Percentiles rank a stretch among this genome's conserved stretches.
phyloP scores from a whole-genome alignment of 1,139 yeast genomes.

The Citeromyces hawaiiensis region DNA sequence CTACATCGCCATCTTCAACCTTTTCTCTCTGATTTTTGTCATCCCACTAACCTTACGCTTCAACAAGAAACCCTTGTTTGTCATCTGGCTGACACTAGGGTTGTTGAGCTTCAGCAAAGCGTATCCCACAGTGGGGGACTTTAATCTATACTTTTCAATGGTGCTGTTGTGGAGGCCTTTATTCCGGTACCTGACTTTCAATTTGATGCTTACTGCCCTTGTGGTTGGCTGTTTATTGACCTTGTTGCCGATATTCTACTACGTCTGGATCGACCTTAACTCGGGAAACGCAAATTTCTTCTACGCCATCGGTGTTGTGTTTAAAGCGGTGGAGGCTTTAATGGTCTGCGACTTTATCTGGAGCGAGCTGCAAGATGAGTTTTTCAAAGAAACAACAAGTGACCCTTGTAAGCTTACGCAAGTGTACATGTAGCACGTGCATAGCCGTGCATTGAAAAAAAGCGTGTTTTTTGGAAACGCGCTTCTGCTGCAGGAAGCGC shows the following conservation, averaged over 20 bases:
- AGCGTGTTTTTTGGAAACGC: not conserved
- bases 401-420: conserved; percentile 26
- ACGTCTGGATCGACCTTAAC: conserved; percentile 88
- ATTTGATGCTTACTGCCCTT: conserved; percentile 12
- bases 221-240: conserved; percentile 20
- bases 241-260: conserved; percentile 81
- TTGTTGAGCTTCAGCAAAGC: conserved; percentile 67
- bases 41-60: conserved; percentile 68
- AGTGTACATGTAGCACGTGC: conserved; percentile 11
- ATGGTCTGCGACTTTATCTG: conserved; percentile 69
- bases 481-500: too few relatives aligned
- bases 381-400: conserved; percentile 30
- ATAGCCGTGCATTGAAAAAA: not conserved
- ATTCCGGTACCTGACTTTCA: conserved; percentile 13
- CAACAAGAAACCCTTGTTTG: conserved; percentile 49
- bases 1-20: conserved; percentile 72
- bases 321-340: conserved; percentile 60
- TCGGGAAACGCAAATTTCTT: conserved; percentile 94
- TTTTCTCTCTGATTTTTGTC: conserved; percentile 56
- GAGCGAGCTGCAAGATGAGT: conserved; percentile 67
- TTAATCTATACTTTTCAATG: conserved; percentile 40
- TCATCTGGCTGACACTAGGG: conserved; percentile 46
- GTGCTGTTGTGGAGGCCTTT: conserved; percentile 13
- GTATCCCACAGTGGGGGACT: conserved; percentile 81
- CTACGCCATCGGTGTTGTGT: conserved; percentile 81